Evolutionary conservation across 2,329 filamentous ascomycete species (phyloP).

Genomic region (Fonsecaea erecta): DNA sequence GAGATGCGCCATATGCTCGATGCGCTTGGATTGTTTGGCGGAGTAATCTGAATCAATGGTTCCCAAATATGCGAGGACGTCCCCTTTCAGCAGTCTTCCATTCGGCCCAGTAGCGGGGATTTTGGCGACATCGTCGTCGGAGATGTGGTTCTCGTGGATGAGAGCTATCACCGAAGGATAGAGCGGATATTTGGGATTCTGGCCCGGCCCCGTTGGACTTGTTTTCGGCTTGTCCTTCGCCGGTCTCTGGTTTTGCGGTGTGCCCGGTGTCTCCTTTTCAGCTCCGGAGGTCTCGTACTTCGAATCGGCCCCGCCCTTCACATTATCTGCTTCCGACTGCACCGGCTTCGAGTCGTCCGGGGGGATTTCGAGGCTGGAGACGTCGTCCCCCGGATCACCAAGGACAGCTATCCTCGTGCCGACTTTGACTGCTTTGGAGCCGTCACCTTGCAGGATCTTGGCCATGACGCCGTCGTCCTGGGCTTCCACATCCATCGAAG

Average conservation of each 20-base stretch:
- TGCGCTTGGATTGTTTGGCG: slow-evolving; percentile 69
- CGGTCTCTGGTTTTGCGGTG: slow-evolving; percentile 32
- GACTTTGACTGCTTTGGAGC: slow-evolving; percentile 76
- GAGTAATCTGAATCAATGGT: slow-evolving; percentile 74
- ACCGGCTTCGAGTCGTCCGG: slow-evolving; percentile 59
- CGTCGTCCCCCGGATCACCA: slow-evolving; percentile 80
- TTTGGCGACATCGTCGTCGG: slow-evolving; percentile 74
- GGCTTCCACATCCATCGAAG: slow-evolving; percentile 91
- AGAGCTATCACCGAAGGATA: slow-evolving; percentile 82
- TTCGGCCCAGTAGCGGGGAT: slow-evolving; percentile 87
- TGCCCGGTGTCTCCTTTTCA: slow-evolving; percentile 38
- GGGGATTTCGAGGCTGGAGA: slow-evolving; percentile 74
- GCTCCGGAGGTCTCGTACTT: slow-evolving; percentile 29
- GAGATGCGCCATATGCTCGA: slow-evolving; percentile 78
- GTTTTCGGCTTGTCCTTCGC: slow-evolving; percentile 33
- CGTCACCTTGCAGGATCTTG: slow-evolving; percentile 75
- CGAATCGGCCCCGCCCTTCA: slow-evolving; percentile 30
- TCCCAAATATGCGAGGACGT: slow-evolving; percentile 88
- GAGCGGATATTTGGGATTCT: slow-evolving; percentile 55
- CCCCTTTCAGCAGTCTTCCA: slow-evolving; percentile 89
- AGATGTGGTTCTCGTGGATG: slow-evolving; percentile 76
- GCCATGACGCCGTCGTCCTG: slow-evolving; percentile 86
- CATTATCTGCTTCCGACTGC: slow-evolving; percentile 34
- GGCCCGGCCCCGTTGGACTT: slow-evolving; percentile 37
- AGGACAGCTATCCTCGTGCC: slow-evolving; percentile 81